Base-by-base conservation (phyloP, 805 yeast species). In the Candida pseudofarinosa region DNA sequence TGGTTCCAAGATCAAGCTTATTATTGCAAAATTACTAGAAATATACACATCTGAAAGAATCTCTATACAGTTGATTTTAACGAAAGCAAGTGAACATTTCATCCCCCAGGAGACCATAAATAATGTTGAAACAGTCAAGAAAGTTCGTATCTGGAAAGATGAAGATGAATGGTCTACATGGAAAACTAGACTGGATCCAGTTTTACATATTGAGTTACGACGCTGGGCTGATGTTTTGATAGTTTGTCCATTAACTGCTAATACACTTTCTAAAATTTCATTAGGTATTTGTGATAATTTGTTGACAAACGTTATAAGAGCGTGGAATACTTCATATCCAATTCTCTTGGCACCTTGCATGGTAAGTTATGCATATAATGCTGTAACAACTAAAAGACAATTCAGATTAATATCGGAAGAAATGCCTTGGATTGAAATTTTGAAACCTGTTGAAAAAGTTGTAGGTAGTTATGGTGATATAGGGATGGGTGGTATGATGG, bases 401-500 rank as follows among this genome's bases (percentile, higher is more conserved):
- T 69, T 91, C 47, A 74, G 79, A 46, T 69, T 84, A 30, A 79
- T 91, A 43, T 76, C 79, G 37, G 96, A 88, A 49, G 96, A 89
- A 50, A 90, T 93, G 93, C 88, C 91, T 30, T 91, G 95, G 91
- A 83, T 91, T 48, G 95, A 88, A 51, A 80, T 91, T n/a, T 74
- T 93, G 58, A 85, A 83, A 60, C 99, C 99, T 0, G 88, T 89
- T 18, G 99, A 91, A 62, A 91, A 91, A 63, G 96, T 91, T 4
- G 81, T 85, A 57, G 88, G 95, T 43, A 78, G 88, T 34, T 88
- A 90, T 67, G 98, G 99, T 47, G 98, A 91, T 54, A 89, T 93
- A 43, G 98, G 98, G n/a, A 85, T 93, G 88, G 98, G 99, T 38
- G 98, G 99, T 42, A 93, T 93, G 98, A 85, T 90, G 83, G 98